Evolutionary conservation across 164 flowering plant genomes (phyloP), one percentile per base, ranked within the genome.

Genomic region (Amborella trichopoda): DNA sequence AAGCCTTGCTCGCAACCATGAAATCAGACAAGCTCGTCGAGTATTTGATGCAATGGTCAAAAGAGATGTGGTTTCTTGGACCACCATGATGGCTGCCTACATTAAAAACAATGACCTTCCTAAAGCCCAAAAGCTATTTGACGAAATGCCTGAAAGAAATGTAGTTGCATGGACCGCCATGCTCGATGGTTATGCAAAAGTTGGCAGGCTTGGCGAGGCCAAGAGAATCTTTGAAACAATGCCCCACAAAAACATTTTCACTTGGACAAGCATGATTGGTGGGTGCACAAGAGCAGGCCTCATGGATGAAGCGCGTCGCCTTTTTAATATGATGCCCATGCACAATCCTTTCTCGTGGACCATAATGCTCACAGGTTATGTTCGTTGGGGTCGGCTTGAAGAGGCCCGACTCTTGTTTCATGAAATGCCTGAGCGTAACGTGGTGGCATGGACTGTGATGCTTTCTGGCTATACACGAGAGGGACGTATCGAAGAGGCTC

Each of bases 241-340:
- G 79, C 49, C 61, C 2, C 56, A 63, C 28, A 61, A 65, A 28
- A 73, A 75, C 67, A 77, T 74, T 0, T 65, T 42, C 47, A 59
- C 79, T 0, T 78, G 81, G 80, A 76, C 71, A 14, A 61, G 74
- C 64, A 60, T 73, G 71, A 62, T 78, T 39, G 67, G 75, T 30
- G 81, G 77, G 49, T 76, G 71, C 38, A 58, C 71, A 23, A 41
- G 50, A 21, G 30, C 36, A 10, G 72, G 85, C 11, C 34, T 25
- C 11, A 64, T 63, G 40, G 56, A 36, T 32, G 73, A 68, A 41
- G 81, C 73, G 27, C 42, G 57, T 5, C 25, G 41, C 26, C 47
- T 78, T 37, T 75, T 73, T 54, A 23, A 69, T 28, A 48, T 25
- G 20, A 75, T 68, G 77, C 76, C 77, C 0, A 50, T 10, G 18